A percentile compares a stretch with the other conserved stretches of the same genome.
These are phyloP conservation scores for Zygoascus flipseniorum DNA, from an alignment of 805 yeast species.

Conservation along the genomic window DNA sequence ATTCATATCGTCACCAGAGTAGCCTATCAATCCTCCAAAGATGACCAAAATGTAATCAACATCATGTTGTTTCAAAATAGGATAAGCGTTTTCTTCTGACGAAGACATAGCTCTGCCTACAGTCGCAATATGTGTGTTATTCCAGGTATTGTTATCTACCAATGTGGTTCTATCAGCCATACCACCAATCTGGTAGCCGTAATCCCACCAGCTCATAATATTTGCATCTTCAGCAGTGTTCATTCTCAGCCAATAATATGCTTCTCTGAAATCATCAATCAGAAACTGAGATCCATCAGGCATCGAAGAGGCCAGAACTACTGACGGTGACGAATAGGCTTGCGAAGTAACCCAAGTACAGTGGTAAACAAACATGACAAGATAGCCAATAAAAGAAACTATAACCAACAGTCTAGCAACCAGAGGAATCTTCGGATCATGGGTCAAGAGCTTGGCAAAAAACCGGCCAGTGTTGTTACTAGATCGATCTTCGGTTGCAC, in stretches of 20 bases:
- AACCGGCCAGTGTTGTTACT: slow-evolving; percentile 8
- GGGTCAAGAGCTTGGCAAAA: slow-evolving; percentile 16
- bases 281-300: slow-evolving; percentile 80
- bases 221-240: slow-evolving; percentile 94
- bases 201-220: slow-evolving; percentile 99
- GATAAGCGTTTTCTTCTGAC: slow-evolving; percentile 77
- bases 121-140: slow-evolving; percentile 97
- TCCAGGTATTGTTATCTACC: slow-evolving; percentile 99
- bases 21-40: slow-evolving; percentile 91
- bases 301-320: slow-evolving; percentile 73
- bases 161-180: slow-evolving; percentile 99
- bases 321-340: slow-evolving; percentile 97
- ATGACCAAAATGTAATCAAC: slow-evolving; percentile 91
- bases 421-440: slow-evolving; percentile 18
- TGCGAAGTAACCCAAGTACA: slow-evolving; percentile 96
- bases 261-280: slow-evolving; percentile 97
- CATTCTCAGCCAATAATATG: slow-evolving; percentile 98
- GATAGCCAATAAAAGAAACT: slow-evolving; percentile 61
- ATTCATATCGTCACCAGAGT: slow-evolving; percentile 92
- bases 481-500: slow-evolving; percentile 14
- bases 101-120: slow-evolving; percentile 98
- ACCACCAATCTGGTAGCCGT: slow-evolving; percentile 99
- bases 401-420: slow-evolving; percentile 56
- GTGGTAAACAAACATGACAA: slow-evolving; percentile 77
- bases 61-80: slow-evolving; percentile 81